phyloP scores from a whole-genome alignment of 169 alveolate genomes.

The Theileria luwenshuni region DNA sequence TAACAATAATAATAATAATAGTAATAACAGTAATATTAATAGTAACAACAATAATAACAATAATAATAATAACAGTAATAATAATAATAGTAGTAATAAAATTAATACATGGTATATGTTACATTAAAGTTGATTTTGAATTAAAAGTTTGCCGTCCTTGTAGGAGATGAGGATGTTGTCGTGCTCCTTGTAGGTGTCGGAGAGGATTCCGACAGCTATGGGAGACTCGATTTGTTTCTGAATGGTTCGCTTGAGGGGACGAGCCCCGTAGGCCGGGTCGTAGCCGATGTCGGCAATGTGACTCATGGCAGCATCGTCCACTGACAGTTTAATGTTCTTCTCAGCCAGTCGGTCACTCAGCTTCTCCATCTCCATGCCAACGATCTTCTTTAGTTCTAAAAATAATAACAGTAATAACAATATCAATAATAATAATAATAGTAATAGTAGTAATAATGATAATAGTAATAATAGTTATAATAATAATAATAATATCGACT shows the following conservation, averaged over 20 bases:
- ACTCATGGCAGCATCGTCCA: slow-evolving; percentile 83
- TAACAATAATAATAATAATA: too few species aligned
- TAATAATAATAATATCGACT: too few species aligned
- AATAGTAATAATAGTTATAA: too few species aligned
- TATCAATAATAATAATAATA: too few species aligned
- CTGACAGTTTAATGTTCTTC: slow-evolving; percentile 76
- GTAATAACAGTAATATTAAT: too few species aligned
- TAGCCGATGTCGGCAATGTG: slow-evolving; percentile 84
- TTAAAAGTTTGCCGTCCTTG: slow-evolving; percentile 32
- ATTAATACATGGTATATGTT: neutral
- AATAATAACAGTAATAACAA: neutral
- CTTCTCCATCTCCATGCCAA: slow-evolving; percentile 79
- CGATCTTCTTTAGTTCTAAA: slow-evolving; percentile 79
- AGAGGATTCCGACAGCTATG: slow-evolving; percentile 77
- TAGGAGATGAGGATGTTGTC: slow-evolving; percentile 73
- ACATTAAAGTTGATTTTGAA: neutral
- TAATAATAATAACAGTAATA: too few species aligned
- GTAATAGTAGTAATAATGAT: too few species aligned
- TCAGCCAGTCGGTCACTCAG: slow-evolving; percentile 81
- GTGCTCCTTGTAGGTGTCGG: slow-evolving; percentile 71
- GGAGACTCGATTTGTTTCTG: slow-evolving; percentile 85
- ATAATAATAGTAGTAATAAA: too few species aligned
- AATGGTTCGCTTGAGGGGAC: slow-evolving; percentile 83
- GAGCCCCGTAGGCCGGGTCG: slow-evolving; percentile 87
- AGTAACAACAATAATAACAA: too few species aligned